Conservation (phyloP, 768 basidiomycete genomes). For the Tulasnella sp. region DNA sequence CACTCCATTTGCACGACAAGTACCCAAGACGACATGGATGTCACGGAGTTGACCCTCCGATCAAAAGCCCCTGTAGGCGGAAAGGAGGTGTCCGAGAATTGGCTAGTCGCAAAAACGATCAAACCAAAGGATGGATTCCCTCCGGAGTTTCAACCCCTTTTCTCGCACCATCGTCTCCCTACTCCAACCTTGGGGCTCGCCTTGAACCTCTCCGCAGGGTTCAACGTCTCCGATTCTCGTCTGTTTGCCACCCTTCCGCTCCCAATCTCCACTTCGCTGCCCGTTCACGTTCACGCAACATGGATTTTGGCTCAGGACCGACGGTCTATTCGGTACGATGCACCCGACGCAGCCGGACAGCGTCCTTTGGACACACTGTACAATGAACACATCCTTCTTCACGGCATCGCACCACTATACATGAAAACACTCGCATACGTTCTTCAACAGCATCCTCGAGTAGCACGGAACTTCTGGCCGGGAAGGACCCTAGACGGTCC, state of each 20-base stretch:
- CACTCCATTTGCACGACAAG: not conserved
- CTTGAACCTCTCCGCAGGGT: not conserved
- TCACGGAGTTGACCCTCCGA: not conserved
- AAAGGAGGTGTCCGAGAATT: not conserved
- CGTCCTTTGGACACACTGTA: not conserved
- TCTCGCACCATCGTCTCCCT: not conserved
- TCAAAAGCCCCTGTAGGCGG: not conserved
- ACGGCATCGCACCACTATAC: not conserved
- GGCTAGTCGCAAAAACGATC: not conserved
- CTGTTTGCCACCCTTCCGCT: constrained; percentile 3
- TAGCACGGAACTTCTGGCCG: not conserved
- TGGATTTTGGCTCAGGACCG: constrained; percentile 1
- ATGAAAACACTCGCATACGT: not conserved
- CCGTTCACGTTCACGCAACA: not conserved
- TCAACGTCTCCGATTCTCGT: not conserved
- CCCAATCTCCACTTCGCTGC: not conserved
- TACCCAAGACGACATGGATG: too few species aligned
- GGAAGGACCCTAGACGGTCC: not conserved
- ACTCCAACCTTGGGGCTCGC: not conserved
- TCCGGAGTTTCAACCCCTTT: not conserved
- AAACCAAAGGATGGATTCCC: not conserved
- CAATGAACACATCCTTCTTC: not conserved
- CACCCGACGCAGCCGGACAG: not conserved
- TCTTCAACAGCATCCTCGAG: not conserved
- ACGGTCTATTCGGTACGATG: not conserved